Evolutionary conservation across 257 asterid genomes (phyloP).

Genomic region (Haberlea rhodopensis): DNA sequence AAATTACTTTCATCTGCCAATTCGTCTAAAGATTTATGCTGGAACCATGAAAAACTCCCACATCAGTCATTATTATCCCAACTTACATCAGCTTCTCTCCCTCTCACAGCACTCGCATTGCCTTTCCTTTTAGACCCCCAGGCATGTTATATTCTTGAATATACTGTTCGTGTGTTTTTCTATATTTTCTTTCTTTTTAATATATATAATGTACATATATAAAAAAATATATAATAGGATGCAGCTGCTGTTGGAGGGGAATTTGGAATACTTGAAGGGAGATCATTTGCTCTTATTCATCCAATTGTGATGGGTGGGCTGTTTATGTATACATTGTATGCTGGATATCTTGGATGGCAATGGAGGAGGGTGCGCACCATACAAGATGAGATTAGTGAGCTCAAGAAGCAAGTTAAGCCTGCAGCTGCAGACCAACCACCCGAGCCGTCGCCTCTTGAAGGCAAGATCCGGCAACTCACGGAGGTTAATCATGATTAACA

Average conservation of each 20-base stretch:
- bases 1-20: slow-evolving; percentile 25
- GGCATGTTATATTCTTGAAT: slow-evolving; percentile 31
- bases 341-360: slow-evolving; percentile 98
- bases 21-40: slow-evolving; percentile 16
- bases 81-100: slow-evolving; percentile 54
- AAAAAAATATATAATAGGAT: slow-evolving; percentile 40
- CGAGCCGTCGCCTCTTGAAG: slow-evolving; percentile 62
- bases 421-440: slow-evolving; percentile 57
- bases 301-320: slow-evolving; percentile 76
- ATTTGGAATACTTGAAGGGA: slow-evolving; percentile 84
- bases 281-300: slow-evolving; percentile 70
- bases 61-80: slow-evolving; percentile 16
- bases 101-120: slow-evolving; percentile 62
- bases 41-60: slow-evolving; percentile 26
- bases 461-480: slow-evolving; percentile 77
- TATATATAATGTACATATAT: not conserved
- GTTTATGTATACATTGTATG: slow-evolving; percentile 66
- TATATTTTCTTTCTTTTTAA: not conserved
- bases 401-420: slow-evolving; percentile 73
- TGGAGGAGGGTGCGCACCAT: slow-evolving; percentile 88
- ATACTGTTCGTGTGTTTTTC: not conserved
- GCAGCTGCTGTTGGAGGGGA: slow-evolving; percentile 83
- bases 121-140: slow-evolving; percentile 55
- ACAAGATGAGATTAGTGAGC: slow-evolving; percentile 71
- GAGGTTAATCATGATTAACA: slow-evolving; percentile 41